Evolutionary conservation across 2,329 filamentous ascomycete species (phyloP).

Genomic region (Xylariaceae sp.): DNA sequence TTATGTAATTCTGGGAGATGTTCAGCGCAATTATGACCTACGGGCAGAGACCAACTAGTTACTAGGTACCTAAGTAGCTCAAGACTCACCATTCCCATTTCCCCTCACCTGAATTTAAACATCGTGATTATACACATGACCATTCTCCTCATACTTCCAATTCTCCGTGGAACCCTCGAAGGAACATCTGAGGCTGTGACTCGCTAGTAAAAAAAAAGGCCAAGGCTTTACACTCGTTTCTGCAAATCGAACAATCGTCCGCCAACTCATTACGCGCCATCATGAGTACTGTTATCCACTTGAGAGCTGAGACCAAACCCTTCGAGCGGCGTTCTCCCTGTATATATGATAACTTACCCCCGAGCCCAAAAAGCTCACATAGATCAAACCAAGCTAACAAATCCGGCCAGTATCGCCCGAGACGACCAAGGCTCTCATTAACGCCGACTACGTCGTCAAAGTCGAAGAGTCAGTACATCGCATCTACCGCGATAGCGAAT

Average conservation of each 20-base stretch:
- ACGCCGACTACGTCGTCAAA: constrained; percentile 4
- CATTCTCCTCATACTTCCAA: neutral
- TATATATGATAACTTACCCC: constrained; percentile 1
- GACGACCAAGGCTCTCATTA: constrained; percentile 9
- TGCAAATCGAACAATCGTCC: neutral
- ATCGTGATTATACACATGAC: too few species aligned
- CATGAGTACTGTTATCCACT: constrained; percentile 7
- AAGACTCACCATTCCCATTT: too few species aligned
- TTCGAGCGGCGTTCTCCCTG: constrained; percentile 10
- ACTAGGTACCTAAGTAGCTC: too few species aligned
- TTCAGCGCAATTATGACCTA: too few species aligned
- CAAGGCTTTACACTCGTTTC: neutral
- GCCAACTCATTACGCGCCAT: constrained; percentile 3
- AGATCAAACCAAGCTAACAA: constrained; percentile 6
- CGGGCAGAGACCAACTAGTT: too few species aligned
- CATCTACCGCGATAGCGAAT: constrained; percentile 7
- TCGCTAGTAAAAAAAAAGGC: neutral
- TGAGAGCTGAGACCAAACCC: constrained; percentile 10
- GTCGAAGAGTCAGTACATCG: constrained; percentile 1
- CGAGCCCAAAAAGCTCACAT: neutral
- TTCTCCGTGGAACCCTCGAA: neutral
- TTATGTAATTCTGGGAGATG: too few species aligned
- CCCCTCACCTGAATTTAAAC: too few species aligned
- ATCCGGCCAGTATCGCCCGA: constrained; percentile 3
- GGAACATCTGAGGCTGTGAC: neutral